phyloP scores from a whole-genome alignment of 768 basidiomycete genomes.

The Saitozyma podzolica region DNA sequence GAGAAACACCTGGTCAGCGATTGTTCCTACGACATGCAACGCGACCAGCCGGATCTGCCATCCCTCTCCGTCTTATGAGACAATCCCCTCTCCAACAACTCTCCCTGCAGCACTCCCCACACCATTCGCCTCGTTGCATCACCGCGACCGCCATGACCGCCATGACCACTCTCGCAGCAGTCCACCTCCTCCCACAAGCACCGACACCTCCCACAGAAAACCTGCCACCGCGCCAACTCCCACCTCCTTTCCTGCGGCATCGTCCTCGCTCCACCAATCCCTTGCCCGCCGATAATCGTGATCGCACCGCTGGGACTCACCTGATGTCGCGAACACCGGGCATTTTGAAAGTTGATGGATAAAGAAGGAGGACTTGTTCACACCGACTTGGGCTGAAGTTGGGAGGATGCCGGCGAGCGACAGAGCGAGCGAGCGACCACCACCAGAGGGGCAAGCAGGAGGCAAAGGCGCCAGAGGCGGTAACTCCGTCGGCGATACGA shows the following conservation, averaged over 20 bases:
- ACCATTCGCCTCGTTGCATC: no score
- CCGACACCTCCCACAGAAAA: no score
- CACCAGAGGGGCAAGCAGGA: not conserved
- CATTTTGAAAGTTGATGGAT: constrained; percentile 52
- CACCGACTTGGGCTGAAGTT: not conserved
- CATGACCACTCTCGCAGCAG: no score
- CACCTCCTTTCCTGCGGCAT: not conserved
- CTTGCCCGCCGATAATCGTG: not conserved
- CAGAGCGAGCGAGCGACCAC: not conserved
- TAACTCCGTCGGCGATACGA: no score
- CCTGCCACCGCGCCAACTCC: not conserved
- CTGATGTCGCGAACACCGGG: constrained; percentile 59
- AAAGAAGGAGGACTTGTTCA: constrained; percentile 13
- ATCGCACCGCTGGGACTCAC: constrained; percentile 43
- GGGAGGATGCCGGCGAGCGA: not conserved
- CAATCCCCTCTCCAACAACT: no score
- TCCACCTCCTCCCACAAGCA: no score
- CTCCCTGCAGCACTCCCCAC: no score
- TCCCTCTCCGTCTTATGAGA: no score
- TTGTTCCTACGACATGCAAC: not conserved
- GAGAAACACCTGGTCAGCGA: not conserved
- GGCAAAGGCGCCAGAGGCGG: not conserved
- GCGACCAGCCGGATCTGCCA: no score
- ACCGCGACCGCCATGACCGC: no score
- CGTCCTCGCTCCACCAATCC: not conserved